Base-by-base conservation (phyloP, 345 rosid species). In the Physaria fendleri region DNA sequence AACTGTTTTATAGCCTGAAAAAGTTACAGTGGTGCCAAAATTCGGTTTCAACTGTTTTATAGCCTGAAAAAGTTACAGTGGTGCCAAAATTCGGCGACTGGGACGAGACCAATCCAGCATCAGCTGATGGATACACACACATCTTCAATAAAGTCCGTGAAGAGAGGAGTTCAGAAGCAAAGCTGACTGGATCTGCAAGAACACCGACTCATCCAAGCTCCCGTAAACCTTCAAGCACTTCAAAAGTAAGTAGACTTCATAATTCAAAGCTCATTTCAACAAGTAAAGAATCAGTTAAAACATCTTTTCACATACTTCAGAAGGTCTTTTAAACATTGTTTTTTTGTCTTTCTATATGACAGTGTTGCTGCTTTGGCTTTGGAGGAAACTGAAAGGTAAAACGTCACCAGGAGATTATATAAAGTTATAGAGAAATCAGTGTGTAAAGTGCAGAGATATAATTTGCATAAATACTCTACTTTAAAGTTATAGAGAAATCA, bases 51-150 rank as follows among this genome's bases (percentile, higher is more conserved):
- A 29, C 13, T 54, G 10, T 37, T 37, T 49, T 25, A 25, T 64
- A 87, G 97, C 82, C 84, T 8, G 93, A 85, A 1, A 68, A 64
- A 62, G 84, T 85, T 16, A 83, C 95, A 16, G 91, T 85, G 59
- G 95, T 91, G 54, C 96, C 98, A 2, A 91, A 78, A 59, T 91
- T 91, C 22, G 98, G 98, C 0, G 96, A 81, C 1, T 91, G 96
- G 98, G 95, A 91, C 21, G 90, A 88, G 74, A 87, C 62, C 22
- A 78, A 91, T 57, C 92, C 96, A 1, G 65, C 96, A 5, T 77
- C 96, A 6, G 96, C 96, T 8, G 96, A 88, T 60, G 82, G 95
- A 28, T 91, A 79, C 56, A 88, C 98, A 22, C 88, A 88, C 78
- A 84, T 91, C 53, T 91, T 91, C 71, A 82, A 88, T 69, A 68